Conservation (phyloP, 257 asterid genomes). For the Solanum bulbocastanum region DNA sequence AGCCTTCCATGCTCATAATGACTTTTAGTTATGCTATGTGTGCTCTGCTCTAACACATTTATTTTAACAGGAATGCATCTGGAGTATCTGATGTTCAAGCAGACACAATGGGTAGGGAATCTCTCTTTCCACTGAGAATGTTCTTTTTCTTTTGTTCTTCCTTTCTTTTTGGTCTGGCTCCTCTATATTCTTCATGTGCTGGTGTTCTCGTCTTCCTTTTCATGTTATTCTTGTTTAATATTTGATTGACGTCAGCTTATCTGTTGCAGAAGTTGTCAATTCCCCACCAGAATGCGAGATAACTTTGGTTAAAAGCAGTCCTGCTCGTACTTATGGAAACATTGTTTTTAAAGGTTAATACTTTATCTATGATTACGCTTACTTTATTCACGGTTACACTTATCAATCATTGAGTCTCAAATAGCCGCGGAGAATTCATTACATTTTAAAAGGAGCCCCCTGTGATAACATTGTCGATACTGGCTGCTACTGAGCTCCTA, state of each 20-base stretch:
- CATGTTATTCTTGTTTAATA: not conserved
- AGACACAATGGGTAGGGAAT: slow-evolving; percentile 5
- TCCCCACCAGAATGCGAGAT: not conserved
- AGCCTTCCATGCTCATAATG: not conserved
- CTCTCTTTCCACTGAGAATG: not conserved
- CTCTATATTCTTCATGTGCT: not conserved
- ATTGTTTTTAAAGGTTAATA: slow-evolving; percentile 11
- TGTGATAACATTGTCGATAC: not conserved
- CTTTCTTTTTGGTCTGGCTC: not conserved
- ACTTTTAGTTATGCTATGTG: not conserved
- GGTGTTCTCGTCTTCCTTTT: not conserved
- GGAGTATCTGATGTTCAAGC: slow-evolving; percentile 5
- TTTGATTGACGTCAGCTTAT: not conserved
- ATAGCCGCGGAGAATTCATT: not conserved
- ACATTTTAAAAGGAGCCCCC: not conserved
- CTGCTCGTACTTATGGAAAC: not conserved
- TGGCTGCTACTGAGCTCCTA: not conserved
- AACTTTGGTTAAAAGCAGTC: not conserved
- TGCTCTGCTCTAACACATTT: not conserved
- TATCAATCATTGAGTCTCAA: not conserved
- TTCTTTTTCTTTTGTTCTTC: not conserved
- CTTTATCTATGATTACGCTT: not conserved
- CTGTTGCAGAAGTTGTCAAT: not conserved
- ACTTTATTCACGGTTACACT: not conserved
- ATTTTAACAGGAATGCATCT: not conserved